phyloP scores from a whole-genome alignment of 129 eudicot genomes.

The Erigeron canadensis region DNA sequence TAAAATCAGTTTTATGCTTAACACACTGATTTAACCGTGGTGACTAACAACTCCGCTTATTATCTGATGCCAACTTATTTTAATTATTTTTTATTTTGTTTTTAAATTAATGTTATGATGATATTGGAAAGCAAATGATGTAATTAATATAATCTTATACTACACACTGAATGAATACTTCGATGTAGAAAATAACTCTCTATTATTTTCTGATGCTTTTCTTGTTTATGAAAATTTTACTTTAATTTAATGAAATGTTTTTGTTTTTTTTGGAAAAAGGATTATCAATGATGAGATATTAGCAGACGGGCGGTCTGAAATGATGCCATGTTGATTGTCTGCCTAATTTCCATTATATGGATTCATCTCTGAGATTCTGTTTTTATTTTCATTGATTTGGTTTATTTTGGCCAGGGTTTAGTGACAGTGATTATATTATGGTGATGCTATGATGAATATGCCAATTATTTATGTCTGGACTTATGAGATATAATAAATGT shows the following conservation, averaged over 20 bases:
- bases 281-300: conserved; percentile 45
- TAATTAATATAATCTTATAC: conserved; percentile 40
- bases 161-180: conserved; percentile 44
- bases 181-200: conserved; percentile 49
- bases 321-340: conserved; percentile 99
- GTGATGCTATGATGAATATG: conserved; percentile 52
- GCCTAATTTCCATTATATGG: conserved; percentile 50
- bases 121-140: conserved; percentile 47
- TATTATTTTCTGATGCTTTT: conserved; percentile 48
- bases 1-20: conserved; percentile 46
- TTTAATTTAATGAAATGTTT: background rate
- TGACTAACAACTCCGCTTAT: conserved; percentile 71
- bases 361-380: conserved; percentile 50
- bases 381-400: background rate
- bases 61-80: conserved; percentile 62
- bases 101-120: background rate
- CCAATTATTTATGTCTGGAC: conserved; percentile 59
- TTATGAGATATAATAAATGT: conserved; percentile 53
- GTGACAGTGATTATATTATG: too few species aligned
- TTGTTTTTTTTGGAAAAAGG: background rate
- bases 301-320: conserved; percentile 99
- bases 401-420: background rate
- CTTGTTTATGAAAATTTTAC: background rate
- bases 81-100: background rate
- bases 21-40: conserved; percentile 52